Percentiles rank a stretch among this genome's conserved stretches.
Conservation (phyloP, 78 protist genomes). For the Dictyostelium brefeldianum region DNA sequence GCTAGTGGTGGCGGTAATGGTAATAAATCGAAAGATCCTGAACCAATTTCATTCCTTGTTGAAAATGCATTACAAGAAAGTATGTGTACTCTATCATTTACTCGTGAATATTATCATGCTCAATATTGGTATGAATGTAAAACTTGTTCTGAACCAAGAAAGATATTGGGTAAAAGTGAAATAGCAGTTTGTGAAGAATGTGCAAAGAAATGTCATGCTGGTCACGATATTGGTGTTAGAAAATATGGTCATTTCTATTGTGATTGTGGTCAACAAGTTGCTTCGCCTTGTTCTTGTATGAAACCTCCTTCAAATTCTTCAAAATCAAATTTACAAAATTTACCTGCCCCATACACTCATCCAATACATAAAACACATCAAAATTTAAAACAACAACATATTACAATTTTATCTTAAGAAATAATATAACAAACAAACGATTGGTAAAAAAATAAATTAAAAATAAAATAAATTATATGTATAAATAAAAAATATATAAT, state of each 20-base stretch:
- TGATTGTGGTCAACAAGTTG: slow-evolving; percentile 54
- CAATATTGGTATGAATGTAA: slow-evolving; percentile 81
- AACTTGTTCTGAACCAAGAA: slow-evolving; percentile 74
- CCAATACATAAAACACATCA: slow-evolving; percentile 16
- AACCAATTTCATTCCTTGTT: slow-evolving; percentile 70
- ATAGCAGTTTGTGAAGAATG: slow-evolving; percentile 80
- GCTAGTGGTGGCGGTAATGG: not conserved
- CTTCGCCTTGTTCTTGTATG: slow-evolving; percentile 28
- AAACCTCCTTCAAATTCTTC: not conserved
- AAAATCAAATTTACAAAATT: not conserved
- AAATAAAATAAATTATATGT: too few species aligned
- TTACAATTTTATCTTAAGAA: slow-evolving; percentile 20
- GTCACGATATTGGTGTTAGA: slow-evolving; percentile 69
- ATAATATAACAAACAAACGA: too few species aligned
- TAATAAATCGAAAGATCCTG: slow-evolving; percentile 21
- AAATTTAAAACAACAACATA: slow-evolving; percentile 18
- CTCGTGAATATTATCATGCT: slow-evolving; percentile 79
- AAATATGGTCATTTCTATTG: slow-evolving; percentile 82
- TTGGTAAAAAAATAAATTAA: too few species aligned
- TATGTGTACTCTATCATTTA: slow-evolving; percentile 59
- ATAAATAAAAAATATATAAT: too few species aligned
- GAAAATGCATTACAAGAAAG: slow-evolving; percentile 72
- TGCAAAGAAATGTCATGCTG: slow-evolving; percentile 81
- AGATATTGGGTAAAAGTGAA: slow-evolving; percentile 51
- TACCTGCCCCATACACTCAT: slow-evolving; percentile 7